A percentile compares a stretch with the other conserved stretches of the same genome.
Conservation (phyloP, 1,284 basidiomycete species). For the Ceratobasidium sp. region DNA sequence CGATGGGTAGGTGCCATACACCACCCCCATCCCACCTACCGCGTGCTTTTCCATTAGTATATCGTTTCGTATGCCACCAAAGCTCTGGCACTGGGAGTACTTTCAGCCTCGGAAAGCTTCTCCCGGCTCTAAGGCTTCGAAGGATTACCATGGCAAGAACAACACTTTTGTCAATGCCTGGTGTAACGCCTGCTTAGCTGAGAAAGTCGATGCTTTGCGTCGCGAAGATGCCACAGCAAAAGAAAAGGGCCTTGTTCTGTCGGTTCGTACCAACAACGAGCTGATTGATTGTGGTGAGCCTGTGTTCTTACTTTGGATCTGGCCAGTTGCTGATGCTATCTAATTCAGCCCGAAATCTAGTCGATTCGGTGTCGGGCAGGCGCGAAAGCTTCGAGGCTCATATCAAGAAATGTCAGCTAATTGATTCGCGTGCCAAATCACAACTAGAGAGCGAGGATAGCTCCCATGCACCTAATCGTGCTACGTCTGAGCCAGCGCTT, state of each 20-base stretch:
- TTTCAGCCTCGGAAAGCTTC: neutral
- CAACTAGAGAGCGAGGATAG: neutral
- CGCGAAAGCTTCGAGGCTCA: constrained; percentile 20
- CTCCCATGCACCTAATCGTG: neutral
- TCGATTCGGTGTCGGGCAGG: neutral
- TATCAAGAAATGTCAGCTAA: neutral
- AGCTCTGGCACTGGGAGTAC: constrained; percentile 22
- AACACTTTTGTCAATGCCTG: constrained; percentile 5
- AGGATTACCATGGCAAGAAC: constrained; percentile 15
- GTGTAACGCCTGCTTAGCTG: neutral
- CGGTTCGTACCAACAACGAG: neutral
- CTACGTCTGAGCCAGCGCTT: neutral
- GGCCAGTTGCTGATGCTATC: too few species aligned
- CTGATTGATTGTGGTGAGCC: neutral
- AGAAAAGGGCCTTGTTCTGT: neutral
- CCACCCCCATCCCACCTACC: neutral
- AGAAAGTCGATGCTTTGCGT: neutral
- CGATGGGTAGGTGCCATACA: neutral
- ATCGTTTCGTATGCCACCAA: neutral
- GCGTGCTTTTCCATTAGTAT: neutral
- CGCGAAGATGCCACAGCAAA: neutral
- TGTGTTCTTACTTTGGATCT: neutral
- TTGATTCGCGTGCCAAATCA: constrained; percentile 3
- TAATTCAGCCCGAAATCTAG: neutral
- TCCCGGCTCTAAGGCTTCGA: neutral